A percentile compares a stretch with the other conserved stretches of the same genome.
Conservation (phyloP, 306 rosid species). For the Prunus mume region DNA sequence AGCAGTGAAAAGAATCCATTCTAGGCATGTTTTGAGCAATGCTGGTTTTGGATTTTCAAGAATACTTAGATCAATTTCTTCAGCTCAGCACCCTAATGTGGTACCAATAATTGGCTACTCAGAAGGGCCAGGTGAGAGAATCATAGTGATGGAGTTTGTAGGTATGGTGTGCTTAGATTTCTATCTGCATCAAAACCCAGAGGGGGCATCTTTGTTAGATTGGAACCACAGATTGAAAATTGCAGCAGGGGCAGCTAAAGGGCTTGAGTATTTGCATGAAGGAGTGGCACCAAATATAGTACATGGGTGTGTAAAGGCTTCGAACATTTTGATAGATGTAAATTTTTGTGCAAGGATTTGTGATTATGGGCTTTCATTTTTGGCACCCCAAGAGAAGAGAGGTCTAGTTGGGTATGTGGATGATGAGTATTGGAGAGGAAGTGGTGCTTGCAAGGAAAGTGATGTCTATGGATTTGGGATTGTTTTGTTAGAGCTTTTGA, state of each 20-base stretch:
- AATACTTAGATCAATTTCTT: constrained; percentile 51
- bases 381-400: constrained; percentile 52
- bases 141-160: constrained; percentile 63
- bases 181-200: constrained; percentile 62
- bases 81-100: constrained; percentile 72
- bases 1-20: constrained; percentile 73
- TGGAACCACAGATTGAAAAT: constrained; percentile 61
- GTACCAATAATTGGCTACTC: constrained; percentile 76
- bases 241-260: constrained; percentile 80
- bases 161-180: constrained; percentile 55
- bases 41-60: constrained; percentile 73
- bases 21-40: constrained; percentile 63
- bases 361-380: constrained; percentile 68
- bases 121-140: constrained; percentile 87
- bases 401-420: constrained; percentile 60
- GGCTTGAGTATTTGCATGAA: constrained; percentile 75
- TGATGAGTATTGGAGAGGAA: constrained; percentile 59
- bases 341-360: constrained; percentile 50
- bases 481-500: constrained; percentile 70
- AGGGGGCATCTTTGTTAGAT: constrained; percentile 47
- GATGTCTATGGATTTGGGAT: constrained; percentile 89
- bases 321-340: constrained; percentile 60
- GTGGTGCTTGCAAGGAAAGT: constrained; percentile 61
- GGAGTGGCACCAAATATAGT: constrained; percentile 64
- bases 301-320: constrained; percentile 81